Evolutionary conservation across 2,329 filamentous ascomycete species (phyloP).

Genomic region (Cladosporium halotolerans): DNA sequence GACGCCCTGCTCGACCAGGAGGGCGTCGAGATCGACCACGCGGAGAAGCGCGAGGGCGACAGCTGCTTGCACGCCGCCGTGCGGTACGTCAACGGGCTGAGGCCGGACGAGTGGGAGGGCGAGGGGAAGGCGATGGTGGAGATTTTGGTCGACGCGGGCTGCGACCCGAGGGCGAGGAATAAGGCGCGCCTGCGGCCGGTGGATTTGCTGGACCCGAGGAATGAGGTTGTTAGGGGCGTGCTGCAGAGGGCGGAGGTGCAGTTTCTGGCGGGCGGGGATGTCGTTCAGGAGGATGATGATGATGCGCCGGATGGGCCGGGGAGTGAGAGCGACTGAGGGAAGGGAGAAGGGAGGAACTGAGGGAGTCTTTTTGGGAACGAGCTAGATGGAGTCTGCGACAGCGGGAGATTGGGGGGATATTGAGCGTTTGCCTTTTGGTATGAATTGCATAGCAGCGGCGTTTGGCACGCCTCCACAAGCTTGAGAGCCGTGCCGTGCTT

Average conservation of each 20-base stretch:
- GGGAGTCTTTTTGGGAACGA: neutral
- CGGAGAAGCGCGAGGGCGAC: conserved; percentile 64
- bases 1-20: conserved; percentile 78
- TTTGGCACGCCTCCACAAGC: conserved; percentile 4
- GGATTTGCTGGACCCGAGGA: conserved; percentile 68
- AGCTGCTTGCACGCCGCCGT: conserved; percentile 75
- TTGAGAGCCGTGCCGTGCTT: neutral
- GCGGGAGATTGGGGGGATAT: neutral
- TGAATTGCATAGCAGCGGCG: conserved; percentile 9
- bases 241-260: conserved; percentile 68
- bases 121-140: conserved; percentile 63
- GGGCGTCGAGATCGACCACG: conserved; percentile 76
- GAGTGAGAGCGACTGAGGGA: conserved; percentile 41
- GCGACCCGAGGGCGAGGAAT: conserved; percentile 58
- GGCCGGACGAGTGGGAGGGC: conserved; percentile 52
- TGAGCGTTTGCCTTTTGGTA: neutral
- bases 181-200: conserved; percentile 65
- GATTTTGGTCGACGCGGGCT: conserved; percentile 78
- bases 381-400: neutral
- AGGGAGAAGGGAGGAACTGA: neutral
- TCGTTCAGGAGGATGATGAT: conserved; percentile 42
- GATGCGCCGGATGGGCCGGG: conserved; percentile 33
- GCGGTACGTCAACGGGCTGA: conserved; percentile 66
- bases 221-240: conserved; percentile 54
- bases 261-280: conserved; percentile 41